phyloP scores from a whole-genome alignment of 345 rosid species.

The Arabidopsis suecica region DNA sequence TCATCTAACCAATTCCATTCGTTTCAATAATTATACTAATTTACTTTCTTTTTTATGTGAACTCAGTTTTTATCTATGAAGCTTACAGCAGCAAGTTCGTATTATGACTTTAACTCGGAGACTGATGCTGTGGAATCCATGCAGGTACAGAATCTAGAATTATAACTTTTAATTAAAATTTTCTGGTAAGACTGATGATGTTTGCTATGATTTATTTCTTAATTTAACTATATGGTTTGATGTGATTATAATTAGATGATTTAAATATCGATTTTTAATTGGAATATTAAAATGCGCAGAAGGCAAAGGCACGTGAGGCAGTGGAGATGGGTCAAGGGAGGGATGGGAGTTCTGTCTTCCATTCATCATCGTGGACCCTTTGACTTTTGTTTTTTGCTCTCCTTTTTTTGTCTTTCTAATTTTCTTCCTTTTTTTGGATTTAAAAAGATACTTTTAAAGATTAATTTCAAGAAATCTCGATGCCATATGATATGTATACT shows the following conservation, averaged over 20 bases:
- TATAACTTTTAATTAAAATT: neutral
- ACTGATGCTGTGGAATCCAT: constrained; percentile 63
- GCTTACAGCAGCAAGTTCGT: constrained; percentile 78
- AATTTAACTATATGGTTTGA: neutral
- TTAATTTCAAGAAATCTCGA: constrained; percentile 22
- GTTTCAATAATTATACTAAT: neutral
- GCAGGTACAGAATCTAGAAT: constrained; percentile 41
- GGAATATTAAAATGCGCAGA: constrained; percentile 44
- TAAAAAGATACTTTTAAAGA: neutral
- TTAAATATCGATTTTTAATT: neutral
- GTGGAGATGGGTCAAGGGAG: constrained; percentile 61
- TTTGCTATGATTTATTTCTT: neutral
- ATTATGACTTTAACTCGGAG: constrained; percentile 74
- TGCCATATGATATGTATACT: constrained; percentile 35
- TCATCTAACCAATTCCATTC: neutral
- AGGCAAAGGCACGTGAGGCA: constrained; percentile 66
- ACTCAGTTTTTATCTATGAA: constrained; percentile 90
- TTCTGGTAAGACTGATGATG: neutral
- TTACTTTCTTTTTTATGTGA: neutral
- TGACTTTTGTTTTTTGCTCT: constrained; percentile 45
- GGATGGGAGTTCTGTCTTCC: constrained; percentile 59
- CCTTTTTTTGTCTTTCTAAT: constrained; percentile 31
- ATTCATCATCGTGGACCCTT: constrained; percentile 54
- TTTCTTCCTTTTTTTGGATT: constrained; percentile 5
- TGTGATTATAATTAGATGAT: constrained; percentile 12